Base-by-base conservation (phyloP, 345 rosid species). In the Nasturtium officinale region DNA sequence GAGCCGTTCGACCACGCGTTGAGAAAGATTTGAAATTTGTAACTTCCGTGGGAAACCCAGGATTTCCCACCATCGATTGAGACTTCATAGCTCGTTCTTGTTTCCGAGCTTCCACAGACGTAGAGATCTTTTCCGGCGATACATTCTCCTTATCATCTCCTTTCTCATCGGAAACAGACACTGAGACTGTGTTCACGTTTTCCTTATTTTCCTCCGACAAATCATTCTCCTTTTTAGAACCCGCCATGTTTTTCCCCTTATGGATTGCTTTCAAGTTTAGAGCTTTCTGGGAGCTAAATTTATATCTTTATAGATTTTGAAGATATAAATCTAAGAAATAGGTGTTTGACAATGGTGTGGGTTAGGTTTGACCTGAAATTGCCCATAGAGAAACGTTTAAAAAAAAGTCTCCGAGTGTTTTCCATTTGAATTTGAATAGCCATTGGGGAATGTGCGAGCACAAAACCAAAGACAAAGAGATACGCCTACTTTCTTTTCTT, bases 11-110 rank as follows among this genome's bases (percentile, higher is more conserved):
- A 71, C 80, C 89, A 71, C 77, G 87, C 0, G 88, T 84, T 0
- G 96, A 87, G 47, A 86, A 65, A 62, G 90, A 87, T 64, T 83
- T 85, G 77, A 79, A 76, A 17, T 78, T 74, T 42, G 83, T 61
- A 30, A 76, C 77, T 55, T 78, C 76, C 40, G 55, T 79, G 18
- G 81, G 62, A 64, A 67, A 25, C 46, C 70, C 81, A 26, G 79
- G 66, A 64, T 81, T 62, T 25, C 81, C 84, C 11, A 81, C 76
- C 63, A 78, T 33, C 21, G 87, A 84, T 28, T 72, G 69, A 37
- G 87, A 85, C 58, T 77, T 86, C 52, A 77, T 54, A 57, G 69
- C 74, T 56, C 65, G 71, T 11, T 45, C 77, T 33, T 46, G 75
- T 61, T 54, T 79, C 61, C 63, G 67, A 69, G 32, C 13, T 17